phyloP scores from a whole-genome alignment of 2,329 filamentous ascomycete species.

The Nannizziopsis arthrosporioides region DNA sequence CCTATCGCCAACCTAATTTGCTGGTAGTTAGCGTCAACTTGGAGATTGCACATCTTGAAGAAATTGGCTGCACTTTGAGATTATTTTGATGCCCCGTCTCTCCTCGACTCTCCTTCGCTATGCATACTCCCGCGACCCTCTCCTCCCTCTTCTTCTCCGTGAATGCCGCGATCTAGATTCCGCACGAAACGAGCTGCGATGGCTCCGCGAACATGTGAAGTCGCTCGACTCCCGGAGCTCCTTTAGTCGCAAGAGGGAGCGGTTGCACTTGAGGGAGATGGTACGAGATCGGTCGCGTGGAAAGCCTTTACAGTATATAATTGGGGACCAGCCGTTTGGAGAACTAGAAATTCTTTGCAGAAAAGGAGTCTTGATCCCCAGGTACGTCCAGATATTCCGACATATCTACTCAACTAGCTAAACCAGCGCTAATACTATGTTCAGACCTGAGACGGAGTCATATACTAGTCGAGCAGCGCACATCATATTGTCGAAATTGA shows the following conservation, averaged over 20 bases:
- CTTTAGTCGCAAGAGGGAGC: constrained; percentile 17
- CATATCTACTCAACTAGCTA: not conserved
- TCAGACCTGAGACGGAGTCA: constrained; percentile 57
- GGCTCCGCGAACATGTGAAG: constrained; percentile 33
- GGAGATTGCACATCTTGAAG: too few species aligned
- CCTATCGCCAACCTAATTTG: too few species aligned
- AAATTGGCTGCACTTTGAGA: too few species aligned
- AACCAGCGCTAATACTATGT: not conserved
- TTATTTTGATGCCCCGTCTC: constrained; percentile 33
- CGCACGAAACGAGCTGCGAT: constrained; percentile 38
- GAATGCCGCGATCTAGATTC: constrained; percentile 35
- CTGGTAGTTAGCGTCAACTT: too few species aligned
- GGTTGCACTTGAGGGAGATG: constrained; percentile 25
- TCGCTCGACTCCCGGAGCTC: constrained; percentile 9
- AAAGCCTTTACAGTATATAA: constrained; percentile 75
- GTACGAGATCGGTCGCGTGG: constrained; percentile 43
- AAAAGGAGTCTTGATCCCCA: constrained; percentile 72
- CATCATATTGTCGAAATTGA: constrained; percentile 24
- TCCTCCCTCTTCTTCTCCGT: constrained; percentile 33
- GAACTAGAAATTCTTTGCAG: constrained; percentile 64
- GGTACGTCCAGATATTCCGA: constrained; percentile 28
- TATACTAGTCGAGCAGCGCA: constrained; percentile 49
- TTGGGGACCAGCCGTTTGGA: constrained; percentile 83
- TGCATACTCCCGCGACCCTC: constrained; percentile 26
- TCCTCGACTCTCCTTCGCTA: constrained; percentile 26